Conservation (phyloP, 306 rosid species). For the Pyrus pyrifolia region DNA sequence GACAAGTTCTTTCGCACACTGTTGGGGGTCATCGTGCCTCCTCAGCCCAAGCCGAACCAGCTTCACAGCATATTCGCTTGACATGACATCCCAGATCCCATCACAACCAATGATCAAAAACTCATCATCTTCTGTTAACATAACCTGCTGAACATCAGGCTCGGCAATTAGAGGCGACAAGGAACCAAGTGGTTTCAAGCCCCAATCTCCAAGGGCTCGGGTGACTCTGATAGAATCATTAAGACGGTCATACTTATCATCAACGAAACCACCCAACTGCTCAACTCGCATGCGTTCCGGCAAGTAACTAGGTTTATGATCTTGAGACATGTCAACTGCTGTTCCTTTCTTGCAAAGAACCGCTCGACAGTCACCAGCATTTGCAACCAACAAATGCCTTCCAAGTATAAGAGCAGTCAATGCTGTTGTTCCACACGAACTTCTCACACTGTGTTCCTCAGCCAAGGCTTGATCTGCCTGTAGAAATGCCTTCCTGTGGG, state of each 20-base stretch:
- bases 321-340: slow-evolving; percentile 78
- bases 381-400: slow-evolving; percentile 76
- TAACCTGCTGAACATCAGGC: slow-evolving; percentile 60
- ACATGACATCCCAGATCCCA: slow-evolving; percentile 86
- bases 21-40: slow-evolving; percentile 75
- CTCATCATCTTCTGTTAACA: slow-evolving; percentile 71
- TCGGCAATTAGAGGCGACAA: slow-evolving; percentile 83
- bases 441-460: slow-evolving; percentile 46
- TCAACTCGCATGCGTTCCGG: slow-evolving; percentile 68
- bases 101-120: slow-evolving; percentile 85
- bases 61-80: slow-evolving; percentile 80
- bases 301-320: slow-evolving; percentile 54
- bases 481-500: slow-evolving; percentile 65
- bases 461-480: slow-evolving; percentile 80
- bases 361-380: slow-evolving; percentile 96
- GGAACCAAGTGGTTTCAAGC: slow-evolving; percentile 58
- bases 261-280: slow-evolving; percentile 50
- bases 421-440: slow-evolving; percentile 87
- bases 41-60: slow-evolving; percentile 79
- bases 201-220: slow-evolving; percentile 90
- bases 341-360: slow-evolving; percentile 79
- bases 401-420: slow-evolving; percentile 80
- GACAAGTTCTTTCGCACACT: slow-evolving; percentile 71
- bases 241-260: slow-evolving; percentile 41
- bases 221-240: slow-evolving; percentile 66